A percentile compares a stretch with the other conserved stretches of the same genome.
Conservation (phyloP, 352 stramenopile species). For the Saprolegnia parasitica region DNA sequence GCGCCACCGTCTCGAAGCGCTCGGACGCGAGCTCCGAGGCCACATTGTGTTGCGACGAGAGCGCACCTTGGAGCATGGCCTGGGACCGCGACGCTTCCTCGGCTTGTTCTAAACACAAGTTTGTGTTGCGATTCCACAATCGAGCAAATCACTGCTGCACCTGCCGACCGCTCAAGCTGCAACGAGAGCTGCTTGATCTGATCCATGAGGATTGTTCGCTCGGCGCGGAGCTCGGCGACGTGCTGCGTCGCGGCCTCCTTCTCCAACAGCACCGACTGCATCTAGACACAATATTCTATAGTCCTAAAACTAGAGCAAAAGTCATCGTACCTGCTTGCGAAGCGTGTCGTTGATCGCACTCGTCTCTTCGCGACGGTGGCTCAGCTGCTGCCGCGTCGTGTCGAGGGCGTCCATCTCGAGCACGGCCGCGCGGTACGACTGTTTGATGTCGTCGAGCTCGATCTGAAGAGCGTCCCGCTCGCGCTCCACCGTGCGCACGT, state of each 20-base stretch:
- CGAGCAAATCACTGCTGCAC: conserved; percentile 1
- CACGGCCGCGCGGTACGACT: conserved; percentile 67
- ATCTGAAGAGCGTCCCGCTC: conserved; percentile 66
- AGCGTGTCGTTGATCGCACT: conserved; percentile 57
- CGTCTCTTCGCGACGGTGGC: conserved; percentile 52
- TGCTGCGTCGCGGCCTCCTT: conserved; percentile 57
- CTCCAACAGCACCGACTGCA: conserved; percentile 48
- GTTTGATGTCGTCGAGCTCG: conserved; percentile 67
- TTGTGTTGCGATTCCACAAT: background rate
- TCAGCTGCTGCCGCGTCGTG: conserved; percentile 50
- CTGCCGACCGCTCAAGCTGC: conserved; percentile 70
- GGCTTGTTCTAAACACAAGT: conserved; percentile 13
- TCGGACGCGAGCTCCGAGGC: conserved; percentile 20
- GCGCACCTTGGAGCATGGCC: conserved; percentile 12
- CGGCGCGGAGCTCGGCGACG: conserved; percentile 47
- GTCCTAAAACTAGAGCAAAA: background rate
- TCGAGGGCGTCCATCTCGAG: conserved; percentile 69
- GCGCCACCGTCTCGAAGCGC: conserved; percentile 42
- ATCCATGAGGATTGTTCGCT: conserved; percentile 60
- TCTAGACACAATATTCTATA: conserved; percentile 9
- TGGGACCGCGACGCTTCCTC: conserved; percentile 3
- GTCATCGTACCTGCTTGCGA: conserved; percentile 33
- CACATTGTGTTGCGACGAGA: conserved; percentile 22
- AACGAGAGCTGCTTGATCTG: conserved; percentile 77
- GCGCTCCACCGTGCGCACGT: conserved; percentile 52